Base-by-base conservation (phyloP, 2,329 filamentous ascomycete species). In the Neofusicoccum cordaticola region DNA sequence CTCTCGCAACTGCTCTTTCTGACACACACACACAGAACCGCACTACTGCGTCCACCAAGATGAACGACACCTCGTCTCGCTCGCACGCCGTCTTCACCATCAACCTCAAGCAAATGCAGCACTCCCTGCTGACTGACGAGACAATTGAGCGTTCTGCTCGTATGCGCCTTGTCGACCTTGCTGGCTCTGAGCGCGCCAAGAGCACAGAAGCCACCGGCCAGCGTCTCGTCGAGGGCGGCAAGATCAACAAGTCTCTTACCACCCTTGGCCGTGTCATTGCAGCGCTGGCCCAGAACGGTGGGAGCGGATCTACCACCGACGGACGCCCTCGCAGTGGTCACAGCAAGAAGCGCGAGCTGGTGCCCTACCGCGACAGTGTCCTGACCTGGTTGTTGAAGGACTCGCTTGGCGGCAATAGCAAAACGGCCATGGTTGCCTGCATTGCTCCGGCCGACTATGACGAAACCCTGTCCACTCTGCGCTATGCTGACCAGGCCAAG, bases 381-480 rank as follows among this genome's bases (percentile, higher is more conserved):
- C 78, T 90, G 37, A 90, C 88, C 11, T 90, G 94, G 94, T 85
- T 99, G 3, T 84, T 99, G 68, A 98, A 98, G 76, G 95, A 99
- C 78, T 96, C 91, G 1, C 83, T 99, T 0, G 95, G 95, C 12
- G 95, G 95, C 63, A 99, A 99, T 83, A 94, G 90, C 73, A 99
- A 98, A 79, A 99, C 95, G 9, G 95, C 95, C 67, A 99, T 99
- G 95, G 97, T 99, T 72, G 95, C 95, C 8, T 98, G 95, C 76
- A 97, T 99, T 70, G 90, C 93, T 4, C 95, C 95, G 0, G 89
- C 91, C 0, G 95, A 99, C 79, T 98, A 99, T 74, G 95, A 99
- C 65, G 95, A 99, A 77, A 99, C 95, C 0, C 85, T 99, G 1
- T 97, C 92, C 2, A 99, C 95, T 0, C 86, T 99, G 12, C 92